These are phyloP conservation scores for Alloascoidea hylecoeti DNA, from an alignment of 805 yeast species.

Conservation along the genomic window DNA sequence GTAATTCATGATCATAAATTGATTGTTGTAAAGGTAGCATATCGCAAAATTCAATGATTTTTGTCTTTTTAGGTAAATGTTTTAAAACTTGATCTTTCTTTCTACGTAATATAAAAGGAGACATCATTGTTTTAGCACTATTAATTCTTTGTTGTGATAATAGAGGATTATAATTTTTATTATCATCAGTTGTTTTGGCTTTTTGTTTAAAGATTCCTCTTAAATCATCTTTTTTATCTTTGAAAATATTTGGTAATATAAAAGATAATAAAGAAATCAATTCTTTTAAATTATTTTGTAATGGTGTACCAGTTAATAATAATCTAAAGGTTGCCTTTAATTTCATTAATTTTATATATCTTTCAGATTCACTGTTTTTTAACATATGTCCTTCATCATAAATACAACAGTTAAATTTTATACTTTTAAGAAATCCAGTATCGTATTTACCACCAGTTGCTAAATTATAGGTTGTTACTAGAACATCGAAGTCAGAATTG, in stretches of 20 bases:
- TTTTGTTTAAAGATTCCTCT: slow-evolving; percentile 77
- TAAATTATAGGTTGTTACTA: slow-evolving; percentile 87
- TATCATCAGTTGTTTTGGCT: slow-evolving; percentile 47
- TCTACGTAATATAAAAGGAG: slow-evolving; percentile 90
- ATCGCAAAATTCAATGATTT: slow-evolving; percentile 49
- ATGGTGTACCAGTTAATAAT: slow-evolving; percentile 89
- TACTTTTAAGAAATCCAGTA: slow-evolving; percentile 58
- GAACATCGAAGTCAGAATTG: slow-evolving; percentile 57
- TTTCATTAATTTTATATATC: slow-evolving; percentile 79
- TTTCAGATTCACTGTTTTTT: slow-evolving; percentile 77
- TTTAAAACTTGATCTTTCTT: slow-evolving; percentile 84
- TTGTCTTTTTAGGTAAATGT: slow-evolving; percentile 71
- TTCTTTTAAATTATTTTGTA: slow-evolving; percentile 86
- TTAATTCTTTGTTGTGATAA: slow-evolving; percentile 83
- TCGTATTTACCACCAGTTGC: slow-evolving; percentile 84
- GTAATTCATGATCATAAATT: slow-evolving; percentile 51
- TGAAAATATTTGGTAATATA: slow-evolving; percentile 74
- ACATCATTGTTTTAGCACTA: slow-evolving; percentile 96
- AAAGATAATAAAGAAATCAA: slow-evolving; percentile 82
- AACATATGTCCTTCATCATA: slow-evolving; percentile 98
- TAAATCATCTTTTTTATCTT: slow-evolving; percentile 69
- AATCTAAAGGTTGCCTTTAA: slow-evolving; percentile 74
- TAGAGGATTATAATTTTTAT: slow-evolving; percentile 55
- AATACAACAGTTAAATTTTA: slow-evolving; percentile 74
- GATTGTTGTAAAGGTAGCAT: slow-evolving; percentile 36